Evolutionary conservation across 768 basidiomycete genomes (phyloP).

Genomic region (Nidularia sp.): DNA sequence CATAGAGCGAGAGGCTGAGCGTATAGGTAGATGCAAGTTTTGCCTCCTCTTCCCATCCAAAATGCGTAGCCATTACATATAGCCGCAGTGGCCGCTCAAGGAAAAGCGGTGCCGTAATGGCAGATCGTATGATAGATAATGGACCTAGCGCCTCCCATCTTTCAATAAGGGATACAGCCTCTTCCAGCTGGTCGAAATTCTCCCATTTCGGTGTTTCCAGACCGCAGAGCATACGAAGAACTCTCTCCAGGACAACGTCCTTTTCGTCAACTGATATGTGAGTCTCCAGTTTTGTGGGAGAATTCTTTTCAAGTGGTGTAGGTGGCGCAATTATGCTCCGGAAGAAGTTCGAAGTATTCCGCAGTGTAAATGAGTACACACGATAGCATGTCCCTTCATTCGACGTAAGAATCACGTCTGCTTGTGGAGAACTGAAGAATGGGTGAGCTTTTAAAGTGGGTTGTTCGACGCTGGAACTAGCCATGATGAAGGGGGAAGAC

Average conservation of each 20-base stretch:
- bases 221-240: constrained; percentile 37
- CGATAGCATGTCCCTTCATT: constrained; percentile 38
- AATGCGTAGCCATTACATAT: constrained; percentile 39
- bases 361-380: constrained; percentile 36
- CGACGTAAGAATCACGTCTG: constrained; percentile 38
- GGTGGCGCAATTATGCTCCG: constrained; percentile 33
- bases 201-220: constrained; percentile 33
- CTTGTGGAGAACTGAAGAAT: constrained; percentile 33
- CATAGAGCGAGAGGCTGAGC: constrained; percentile 32
- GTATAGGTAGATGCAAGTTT: constrained; percentile 36
- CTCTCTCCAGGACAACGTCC: constrained; percentile 28
- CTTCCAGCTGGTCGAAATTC: constrained; percentile 34
- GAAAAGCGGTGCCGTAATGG: constrained; percentile 36
- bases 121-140: constrained; percentile 35
- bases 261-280: constrained; percentile 24
- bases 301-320: constrained; percentile 4
- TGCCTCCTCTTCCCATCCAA: constrained; percentile 41
- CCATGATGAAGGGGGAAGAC: constrained; percentile 9
- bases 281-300: not conserved
- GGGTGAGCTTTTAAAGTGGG: constrained; percentile 13
- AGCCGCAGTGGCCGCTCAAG: constrained; percentile 41
- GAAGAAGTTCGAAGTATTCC: constrained; percentile 36
- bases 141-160: constrained; percentile 44
- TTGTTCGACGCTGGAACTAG: constrained; percentile 10
- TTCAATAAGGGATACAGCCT: constrained; percentile 35